phyloP scores from a whole-genome alignment of 805 yeast genomes.

The Hermanozyma aechmeae region DNA sequence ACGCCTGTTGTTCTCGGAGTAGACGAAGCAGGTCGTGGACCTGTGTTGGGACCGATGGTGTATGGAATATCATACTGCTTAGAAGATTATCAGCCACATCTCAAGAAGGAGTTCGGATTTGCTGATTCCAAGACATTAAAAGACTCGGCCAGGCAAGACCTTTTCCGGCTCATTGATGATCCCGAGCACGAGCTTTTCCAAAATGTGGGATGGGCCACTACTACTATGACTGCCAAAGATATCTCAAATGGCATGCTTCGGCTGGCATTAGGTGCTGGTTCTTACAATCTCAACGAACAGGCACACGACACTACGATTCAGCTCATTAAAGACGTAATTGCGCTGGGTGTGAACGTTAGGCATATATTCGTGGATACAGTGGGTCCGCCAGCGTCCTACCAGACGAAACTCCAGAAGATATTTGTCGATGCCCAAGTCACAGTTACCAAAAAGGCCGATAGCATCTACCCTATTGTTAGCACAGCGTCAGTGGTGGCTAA shows the following conservation, averaged over 20 bases:
- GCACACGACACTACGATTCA: constrained; percentile 92
- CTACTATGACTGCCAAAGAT: constrained; percentile 78
- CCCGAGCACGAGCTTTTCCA: constrained; percentile 32
- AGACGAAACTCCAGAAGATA: constrained; percentile 53
- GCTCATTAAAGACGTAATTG: constrained; percentile 57
- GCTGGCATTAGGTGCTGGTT: constrained; percentile 37
- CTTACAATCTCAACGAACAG: constrained; percentile 81
- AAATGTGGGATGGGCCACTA: constrained; percentile 82
- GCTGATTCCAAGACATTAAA: constrained; percentile 89
- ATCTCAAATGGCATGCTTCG: constrained; percentile 84
- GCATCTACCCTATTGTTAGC: constrained; percentile 83
- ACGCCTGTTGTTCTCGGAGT: constrained; percentile 66
- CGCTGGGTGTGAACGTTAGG: constrained; percentile 50
- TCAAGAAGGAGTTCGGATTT: constrained; percentile 59
- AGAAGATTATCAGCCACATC: constrained; percentile 36
- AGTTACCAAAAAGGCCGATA: constrained; percentile 93
- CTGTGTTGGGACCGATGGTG: constrained; percentile 97
- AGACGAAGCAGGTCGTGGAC: constrained; percentile 99
- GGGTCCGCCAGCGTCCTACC: constrained; percentile 87
- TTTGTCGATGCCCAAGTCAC: constrained; percentile 69
- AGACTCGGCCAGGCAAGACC: constrained; percentile 54
- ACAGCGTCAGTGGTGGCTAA: constrained; percentile 95
- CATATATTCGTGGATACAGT: constrained; percentile 91
- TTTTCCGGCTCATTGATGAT: constrained; percentile 52
- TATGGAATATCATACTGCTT: constrained; percentile 81